Conservation (phyloP, 2,329 filamentous ascomycete genomes). For the Aspergillus luchuensis region DNA sequence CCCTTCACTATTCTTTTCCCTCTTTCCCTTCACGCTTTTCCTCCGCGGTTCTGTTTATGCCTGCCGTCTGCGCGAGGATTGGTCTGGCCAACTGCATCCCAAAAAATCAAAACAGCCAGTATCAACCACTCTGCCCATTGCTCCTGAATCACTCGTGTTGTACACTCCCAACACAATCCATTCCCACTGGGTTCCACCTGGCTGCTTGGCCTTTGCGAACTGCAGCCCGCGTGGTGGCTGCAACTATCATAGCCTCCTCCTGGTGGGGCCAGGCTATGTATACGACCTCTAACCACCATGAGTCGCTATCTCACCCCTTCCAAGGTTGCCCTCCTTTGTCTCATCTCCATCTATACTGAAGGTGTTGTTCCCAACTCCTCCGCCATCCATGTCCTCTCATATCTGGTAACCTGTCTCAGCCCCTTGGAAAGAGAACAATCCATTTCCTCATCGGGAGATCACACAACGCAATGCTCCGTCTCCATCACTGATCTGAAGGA, state of each 20-base stretch:
- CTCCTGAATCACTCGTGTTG: not conserved
- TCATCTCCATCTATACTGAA: conserved; percentile 80
- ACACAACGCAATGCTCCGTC: conserved; percentile 35
- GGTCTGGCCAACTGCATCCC: not conserved
- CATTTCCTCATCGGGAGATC: conserved; percentile 24
- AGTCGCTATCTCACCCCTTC: conserved; percentile 84
- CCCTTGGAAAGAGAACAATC: conserved; percentile 35
- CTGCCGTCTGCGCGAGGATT: not conserved
- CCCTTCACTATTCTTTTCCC: not conserved
- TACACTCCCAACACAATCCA: not conserved
- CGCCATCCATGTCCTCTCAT: conserved; percentile 75
- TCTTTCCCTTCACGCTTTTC: not conserved
- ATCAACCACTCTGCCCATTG: not conserved
- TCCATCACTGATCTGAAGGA: conserved; percentile 52
- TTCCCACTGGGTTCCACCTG: no score
- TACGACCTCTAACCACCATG: conserved; percentile 52
- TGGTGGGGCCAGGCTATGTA: conserved; percentile 8
- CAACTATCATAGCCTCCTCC: not conserved
- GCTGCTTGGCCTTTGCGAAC: not conserved
- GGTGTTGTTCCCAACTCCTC: conserved; percentile 68
- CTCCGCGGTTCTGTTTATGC: not conserved
- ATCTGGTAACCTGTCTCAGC: conserved; percentile 72
- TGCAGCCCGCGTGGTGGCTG: not conserved
- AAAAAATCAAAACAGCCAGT: not conserved
- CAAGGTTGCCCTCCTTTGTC: conserved; percentile 77